A percentile compares a stretch with the other conserved stretches of the same genome.
These are phyloP conservation scores for Solanum chiquidenum DNA, from an alignment of 257 asterid genomes.

Conservation along the genomic window DNA sequence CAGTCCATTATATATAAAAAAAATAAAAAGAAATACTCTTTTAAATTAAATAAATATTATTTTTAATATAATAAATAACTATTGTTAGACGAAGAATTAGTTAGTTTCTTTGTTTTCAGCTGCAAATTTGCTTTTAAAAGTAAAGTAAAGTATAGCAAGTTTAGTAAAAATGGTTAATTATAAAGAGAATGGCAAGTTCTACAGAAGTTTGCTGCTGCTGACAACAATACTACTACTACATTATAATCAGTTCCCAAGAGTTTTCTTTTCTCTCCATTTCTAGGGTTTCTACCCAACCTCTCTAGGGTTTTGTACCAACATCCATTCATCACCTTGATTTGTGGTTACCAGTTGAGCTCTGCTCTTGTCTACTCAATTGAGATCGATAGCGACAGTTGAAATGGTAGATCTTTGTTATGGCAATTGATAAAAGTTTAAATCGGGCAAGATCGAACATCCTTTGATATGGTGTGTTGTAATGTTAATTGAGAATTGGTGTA, in stretches of 20 bases:
- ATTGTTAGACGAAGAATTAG: rapidly evolving
- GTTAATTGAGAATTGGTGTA: slow-evolving; percentile 7
- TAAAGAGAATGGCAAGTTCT: background rate
- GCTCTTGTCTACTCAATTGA: slow-evolving; percentile 2
- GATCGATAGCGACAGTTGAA: slow-evolving; percentile 30
- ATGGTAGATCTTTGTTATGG: slow-evolving; percentile 17
- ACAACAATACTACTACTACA: slow-evolving; percentile 24
- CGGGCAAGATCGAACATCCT: slow-evolving; percentile 27
- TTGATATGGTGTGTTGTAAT: background rate
- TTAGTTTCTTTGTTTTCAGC: background rate
- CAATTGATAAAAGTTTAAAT: background rate
- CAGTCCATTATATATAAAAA: background rate
- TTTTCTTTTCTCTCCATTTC: slow-evolving; percentile 23
- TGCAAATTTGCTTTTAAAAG: background rate
- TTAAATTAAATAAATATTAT: too few species aligned
- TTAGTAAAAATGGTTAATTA: background rate
- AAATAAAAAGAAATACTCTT: background rate
- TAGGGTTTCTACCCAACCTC: slow-evolving; percentile 36
- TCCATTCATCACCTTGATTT: background rate
- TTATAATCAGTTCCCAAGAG: slow-evolving; percentile 45
- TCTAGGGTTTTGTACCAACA: slow-evolving; percentile 61
- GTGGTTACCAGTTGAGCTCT: background rate
- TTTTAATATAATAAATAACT: too few species aligned
- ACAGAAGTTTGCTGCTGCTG: background rate
- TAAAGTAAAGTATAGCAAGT: background rate